Percentiles rank a stretch among this genome's conserved stretches.
Evolutionary conservation across 352 stramenopile species (phyloP).

Genomic region (Bremia lactucae): DNA sequence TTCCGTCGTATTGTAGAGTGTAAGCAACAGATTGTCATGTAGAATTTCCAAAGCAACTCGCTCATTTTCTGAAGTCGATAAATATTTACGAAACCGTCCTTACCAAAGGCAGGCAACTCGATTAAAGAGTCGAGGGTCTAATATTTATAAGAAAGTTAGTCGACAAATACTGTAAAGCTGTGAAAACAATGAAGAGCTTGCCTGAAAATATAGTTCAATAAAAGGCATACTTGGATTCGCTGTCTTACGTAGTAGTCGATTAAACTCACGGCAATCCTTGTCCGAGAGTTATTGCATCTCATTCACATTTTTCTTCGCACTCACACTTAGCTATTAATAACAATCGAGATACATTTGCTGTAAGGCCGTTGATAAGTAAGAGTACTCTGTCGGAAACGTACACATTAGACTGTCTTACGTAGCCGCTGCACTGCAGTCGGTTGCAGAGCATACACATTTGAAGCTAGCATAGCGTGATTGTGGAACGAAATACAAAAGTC

Average conservation of each 20-base stretch:
- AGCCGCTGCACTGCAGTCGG: slow-evolving; percentile 78
- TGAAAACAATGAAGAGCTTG: slow-evolving; percentile 8
- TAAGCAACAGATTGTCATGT: slow-evolving; percentile 57
- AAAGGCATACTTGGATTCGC: slow-evolving; percentile 80
- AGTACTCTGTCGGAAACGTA: slow-evolving; percentile 20
- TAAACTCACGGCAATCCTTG: slow-evolving; percentile 79
- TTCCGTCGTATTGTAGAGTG: too few relatives aligned
- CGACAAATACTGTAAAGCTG: background rate
- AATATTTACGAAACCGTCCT: slow-evolving; percentile 53
- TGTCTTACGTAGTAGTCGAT: slow-evolving; percentile 68
- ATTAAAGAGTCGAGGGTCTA: slow-evolving; percentile 73
- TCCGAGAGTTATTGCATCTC: slow-evolving; percentile 72
- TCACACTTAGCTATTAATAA: slow-evolving; percentile 36
- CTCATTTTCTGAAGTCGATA: slow-evolving; percentile 62
- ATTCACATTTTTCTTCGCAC: slow-evolving; percentile 65
- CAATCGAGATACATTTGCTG: background rate
- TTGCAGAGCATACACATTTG: slow-evolving; percentile 78
- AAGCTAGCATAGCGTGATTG: slow-evolving; percentile 76
- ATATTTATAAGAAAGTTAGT: slow-evolving; percentile 1
- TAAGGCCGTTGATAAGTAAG: background rate
- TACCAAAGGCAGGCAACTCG: slow-evolving; percentile 65
- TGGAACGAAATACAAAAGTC: slow-evolving; percentile 59
- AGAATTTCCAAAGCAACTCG: slow-evolving; percentile 70
- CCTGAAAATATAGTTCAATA: slow-evolving; percentile 79
- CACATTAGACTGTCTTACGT: slow-evolving; percentile 57